phyloP scores from a whole-genome alignment of 768 basidiomycete species.

The Phanerochaete carnosa region DNA sequence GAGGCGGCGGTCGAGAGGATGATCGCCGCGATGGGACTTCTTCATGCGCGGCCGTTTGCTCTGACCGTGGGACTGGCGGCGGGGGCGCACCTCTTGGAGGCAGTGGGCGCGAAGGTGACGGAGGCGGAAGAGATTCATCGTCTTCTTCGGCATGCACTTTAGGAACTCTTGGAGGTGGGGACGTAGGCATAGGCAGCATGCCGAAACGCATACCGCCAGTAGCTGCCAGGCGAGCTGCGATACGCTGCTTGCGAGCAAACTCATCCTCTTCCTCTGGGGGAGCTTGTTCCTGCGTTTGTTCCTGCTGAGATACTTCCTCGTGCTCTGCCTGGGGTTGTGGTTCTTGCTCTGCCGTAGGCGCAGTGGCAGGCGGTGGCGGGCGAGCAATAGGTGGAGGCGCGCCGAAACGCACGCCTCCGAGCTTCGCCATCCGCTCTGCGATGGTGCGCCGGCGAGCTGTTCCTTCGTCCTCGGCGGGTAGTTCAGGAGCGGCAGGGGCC shows the following conservation, averaged over 20 bases:
- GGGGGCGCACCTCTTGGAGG: conserved; percentile 16
- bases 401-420: conserved; percentile 84
- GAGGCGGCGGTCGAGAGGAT: conserved; percentile 15
- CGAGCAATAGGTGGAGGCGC: conserved; percentile 46
- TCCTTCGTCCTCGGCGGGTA: conserved; percentile 44
- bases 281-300: conserved; percentile 15
- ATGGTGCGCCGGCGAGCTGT: conserved; percentile 60
- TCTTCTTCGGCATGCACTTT: conserved; percentile 11
- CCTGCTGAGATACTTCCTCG: conserved; percentile 14
- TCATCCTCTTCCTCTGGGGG: conserved; percentile 54
- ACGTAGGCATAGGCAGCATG: conserved; percentile 39
- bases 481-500: not conserved
- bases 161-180: conserved; percentile 23
- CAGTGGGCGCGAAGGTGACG: conserved; percentile 3
- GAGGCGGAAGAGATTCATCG: conserved; percentile 8
- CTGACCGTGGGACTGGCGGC: conserved; percentile 12
- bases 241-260: conserved; percentile 49
- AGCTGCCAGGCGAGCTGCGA: conserved; percentile 49
- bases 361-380: conserved; percentile 30
- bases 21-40: not conserved
- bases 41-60: not conserved
- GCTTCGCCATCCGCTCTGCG: conserved; percentile 92
- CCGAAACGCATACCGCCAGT: conserved; percentile 59
- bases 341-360: not conserved
- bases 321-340: conserved; percentile 2